Evolutionary conservation across 192 early-diverging fungal genomes (phyloP).

Genomic region (Mortierella claussenii): DNA sequence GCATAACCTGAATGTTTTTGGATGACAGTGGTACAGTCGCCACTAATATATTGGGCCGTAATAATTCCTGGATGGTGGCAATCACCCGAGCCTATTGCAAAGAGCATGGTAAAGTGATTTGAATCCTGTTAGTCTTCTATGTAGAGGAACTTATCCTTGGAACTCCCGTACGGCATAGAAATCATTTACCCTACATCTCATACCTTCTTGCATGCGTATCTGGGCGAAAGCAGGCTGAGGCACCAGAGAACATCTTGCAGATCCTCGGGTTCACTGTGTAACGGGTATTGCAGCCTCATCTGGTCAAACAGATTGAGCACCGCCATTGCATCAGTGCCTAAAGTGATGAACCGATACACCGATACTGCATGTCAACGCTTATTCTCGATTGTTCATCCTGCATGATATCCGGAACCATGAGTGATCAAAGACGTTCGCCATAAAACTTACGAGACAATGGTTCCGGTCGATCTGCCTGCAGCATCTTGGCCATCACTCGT

Average conservation of each 20-base stretch:
- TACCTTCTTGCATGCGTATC: conserved; percentile 48
- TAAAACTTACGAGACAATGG: conserved; percentile 33
- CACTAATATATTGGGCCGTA: conserved; percentile 1
- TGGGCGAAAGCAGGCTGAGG: conserved; percentile 29
- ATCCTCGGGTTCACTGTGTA: conserved; percentile 37
- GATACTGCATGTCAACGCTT: too few species aligned
- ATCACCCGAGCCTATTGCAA: conserved; percentile 47
- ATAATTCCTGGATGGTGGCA: neutral
- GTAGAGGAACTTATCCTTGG: too few species aligned
- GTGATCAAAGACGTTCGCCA: too few species aligned
- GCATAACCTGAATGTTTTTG: conserved; percentile 25
- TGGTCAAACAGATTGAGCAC: conserved; percentile 31
- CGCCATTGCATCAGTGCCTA: conserved; percentile 19
- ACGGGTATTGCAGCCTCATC: conserved; percentile 26
- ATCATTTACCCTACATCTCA: too few species aligned
- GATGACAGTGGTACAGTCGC: conserved; percentile 29
- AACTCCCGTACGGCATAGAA: too few species aligned
- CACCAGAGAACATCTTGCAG: conserved; percentile 41
- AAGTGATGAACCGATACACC: too few species aligned
- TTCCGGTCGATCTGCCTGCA: conserved; percentile 10
- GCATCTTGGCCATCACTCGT: conserved; percentile 27
- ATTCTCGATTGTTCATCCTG: too few species aligned
- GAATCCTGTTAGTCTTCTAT: neutral
- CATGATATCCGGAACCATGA: too few species aligned
- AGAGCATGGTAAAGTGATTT: neutral